Conservation (phyloP, 2,329 filamentous ascomycete genomes). For the Microascus cirrosus region DNA sequence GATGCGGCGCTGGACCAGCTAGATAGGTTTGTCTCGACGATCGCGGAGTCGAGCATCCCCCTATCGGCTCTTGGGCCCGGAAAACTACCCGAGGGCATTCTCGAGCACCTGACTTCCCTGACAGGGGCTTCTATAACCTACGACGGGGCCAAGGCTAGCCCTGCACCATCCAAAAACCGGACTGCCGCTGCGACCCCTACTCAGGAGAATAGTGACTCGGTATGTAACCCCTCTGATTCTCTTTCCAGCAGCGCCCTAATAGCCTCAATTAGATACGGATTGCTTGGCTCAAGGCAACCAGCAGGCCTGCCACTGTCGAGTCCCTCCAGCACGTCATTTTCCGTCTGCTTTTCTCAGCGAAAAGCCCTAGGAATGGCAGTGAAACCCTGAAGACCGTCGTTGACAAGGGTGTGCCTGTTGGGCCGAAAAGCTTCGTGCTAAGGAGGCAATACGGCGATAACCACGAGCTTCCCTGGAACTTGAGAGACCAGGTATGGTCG, state of each 20-base stretch:
- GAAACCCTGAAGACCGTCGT: background rate
- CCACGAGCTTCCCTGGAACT: conserved; percentile 1
- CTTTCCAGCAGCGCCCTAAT: background rate
- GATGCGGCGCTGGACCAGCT: conserved; percentile 22
- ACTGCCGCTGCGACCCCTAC: background rate
- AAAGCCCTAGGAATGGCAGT: background rate
- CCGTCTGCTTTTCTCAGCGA: background rate
- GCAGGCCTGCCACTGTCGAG: background rate
- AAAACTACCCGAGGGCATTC: conserved; percentile 10
- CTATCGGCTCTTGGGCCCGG: conserved; percentile 10
- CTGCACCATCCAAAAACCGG: background rate
- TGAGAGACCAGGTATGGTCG: background rate
- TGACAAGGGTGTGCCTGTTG: background rate
- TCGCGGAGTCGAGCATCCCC: conserved; percentile 16
- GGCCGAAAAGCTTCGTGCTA: background rate
- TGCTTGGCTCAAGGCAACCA: conserved; percentile 3
- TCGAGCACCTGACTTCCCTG: conserved; percentile 18
- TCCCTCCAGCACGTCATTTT: background rate
- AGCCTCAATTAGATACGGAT: conserved; percentile 9
- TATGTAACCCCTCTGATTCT: background rate
- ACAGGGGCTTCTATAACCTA: conserved; percentile 16
- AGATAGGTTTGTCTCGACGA: conserved; percentile 15
- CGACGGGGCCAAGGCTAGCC: background rate
- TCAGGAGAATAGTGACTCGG: background rate
- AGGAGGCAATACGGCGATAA: background rate